These are phyloP conservation scores for Fusarium scirpi DNA, from an alignment of 2,329 filamentous ascomycete genomes.

Conservation along the genomic window DNA sequence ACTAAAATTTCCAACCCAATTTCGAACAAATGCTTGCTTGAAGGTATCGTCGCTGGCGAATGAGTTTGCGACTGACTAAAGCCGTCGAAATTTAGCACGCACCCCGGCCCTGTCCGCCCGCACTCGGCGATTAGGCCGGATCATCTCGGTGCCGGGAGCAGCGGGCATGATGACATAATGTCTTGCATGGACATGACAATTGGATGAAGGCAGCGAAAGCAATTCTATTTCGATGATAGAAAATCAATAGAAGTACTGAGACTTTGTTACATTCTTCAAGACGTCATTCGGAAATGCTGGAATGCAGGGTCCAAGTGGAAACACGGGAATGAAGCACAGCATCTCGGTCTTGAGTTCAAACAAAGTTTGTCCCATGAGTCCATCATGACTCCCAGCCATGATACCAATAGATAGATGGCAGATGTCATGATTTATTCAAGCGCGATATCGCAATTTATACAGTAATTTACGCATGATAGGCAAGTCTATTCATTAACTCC, in stretches of 20 bases:
- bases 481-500: slow-evolving; percentile 36
- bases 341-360: not conserved
- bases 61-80: slow-evolving; percentile 45
- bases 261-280: not conserved
- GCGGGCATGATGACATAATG: slow-evolving; percentile 42
- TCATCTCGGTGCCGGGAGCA: slow-evolving; percentile 45
- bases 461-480: not conserved
- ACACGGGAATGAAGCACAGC: not conserved
- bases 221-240: not conserved
- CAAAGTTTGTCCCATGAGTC: not conserved
- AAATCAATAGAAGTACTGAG: not conserved
- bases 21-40: slow-evolving; percentile 20
- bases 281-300: not conserved
- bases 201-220: not conserved
- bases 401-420: no score
- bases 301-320: not conserved
- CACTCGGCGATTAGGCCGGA: slow-evolving; percentile 48
- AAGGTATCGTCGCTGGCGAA: slow-evolving; percentile 20
- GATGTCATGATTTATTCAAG: not conserved
- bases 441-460: not conserved
- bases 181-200: not conserved
- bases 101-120: slow-evolving; percentile 38
- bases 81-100: slow-evolving; percentile 44
- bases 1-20: slow-evolving; percentile 18
- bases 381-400: not conserved